Evolutionary conservation across 176 grass and related monocot species (phyloP).

Genomic region (Rhynchospora breviuscula): DNA sequence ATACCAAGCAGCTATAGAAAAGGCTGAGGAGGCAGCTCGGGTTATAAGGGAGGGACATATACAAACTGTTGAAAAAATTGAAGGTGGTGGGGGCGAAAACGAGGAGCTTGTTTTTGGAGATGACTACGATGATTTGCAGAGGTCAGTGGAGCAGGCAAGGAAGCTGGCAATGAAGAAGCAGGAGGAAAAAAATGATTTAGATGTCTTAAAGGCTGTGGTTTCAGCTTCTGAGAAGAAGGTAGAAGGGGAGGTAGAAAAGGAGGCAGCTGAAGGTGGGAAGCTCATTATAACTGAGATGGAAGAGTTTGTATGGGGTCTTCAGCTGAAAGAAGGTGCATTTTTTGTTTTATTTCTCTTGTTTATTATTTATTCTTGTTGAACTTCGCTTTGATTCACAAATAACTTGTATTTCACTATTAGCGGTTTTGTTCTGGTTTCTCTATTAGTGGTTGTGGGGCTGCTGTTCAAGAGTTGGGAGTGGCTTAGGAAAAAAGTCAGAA

Average conservation of each 20-base stretch:
- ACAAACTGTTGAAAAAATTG: constrained; percentile 20
- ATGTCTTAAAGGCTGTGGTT: constrained; percentile 42
- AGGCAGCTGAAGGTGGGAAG: constrained; percentile 43
- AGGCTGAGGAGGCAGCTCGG: constrained; percentile 75
- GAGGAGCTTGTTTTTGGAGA: constrained; percentile 71
- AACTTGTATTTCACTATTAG: background rate
- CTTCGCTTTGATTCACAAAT: background rate
- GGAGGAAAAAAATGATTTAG: constrained; percentile 47
- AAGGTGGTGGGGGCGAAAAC: background rate
- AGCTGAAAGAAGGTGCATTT: constrained; percentile 63
- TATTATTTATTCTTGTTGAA: background rate
- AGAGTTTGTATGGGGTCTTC: constrained; percentile 82
- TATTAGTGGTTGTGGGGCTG: background rate
- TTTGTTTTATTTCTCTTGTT: background rate
- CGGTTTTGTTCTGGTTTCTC: background rate
- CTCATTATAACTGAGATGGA: constrained; percentile 87
- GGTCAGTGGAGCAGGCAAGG: constrained; percentile 81
- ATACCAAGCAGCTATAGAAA: constrained; percentile 65
- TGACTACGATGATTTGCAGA: constrained; percentile 88
- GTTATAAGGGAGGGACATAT: constrained; percentile 57
- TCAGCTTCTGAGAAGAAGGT: constrained; percentile 48
- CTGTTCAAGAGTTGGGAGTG: background rate
- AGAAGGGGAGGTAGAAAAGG: constrained; percentile 32
- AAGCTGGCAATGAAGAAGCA: constrained; percentile 62
- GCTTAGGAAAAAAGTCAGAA: background rate